Evolutionary conservation across 306 rosid genomes (phyloP), one percentile per base, ranked within the genome.

Genomic region (Vigna trinervia): DNA sequence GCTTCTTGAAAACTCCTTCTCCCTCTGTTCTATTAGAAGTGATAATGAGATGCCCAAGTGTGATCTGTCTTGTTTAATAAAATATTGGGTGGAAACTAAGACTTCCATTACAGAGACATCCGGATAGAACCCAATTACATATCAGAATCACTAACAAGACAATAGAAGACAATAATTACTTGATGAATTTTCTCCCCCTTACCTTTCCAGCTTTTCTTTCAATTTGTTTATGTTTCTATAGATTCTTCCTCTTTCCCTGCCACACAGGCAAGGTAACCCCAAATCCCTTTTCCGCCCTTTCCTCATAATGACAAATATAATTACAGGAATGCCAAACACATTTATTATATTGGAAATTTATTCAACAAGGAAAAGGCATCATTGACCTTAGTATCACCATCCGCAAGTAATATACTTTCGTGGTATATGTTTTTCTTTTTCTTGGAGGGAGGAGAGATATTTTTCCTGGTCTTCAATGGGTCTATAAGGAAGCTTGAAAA

Each of bases 121-220:
- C 57, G 66, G 15, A 41, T 76, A 53, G 41, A 65, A 30, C 47
- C 19, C 32, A 39, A 23, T 53, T 53, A 38, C 19, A 63, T 13
- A 4, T 63, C 48, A 63, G 69, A 7, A 64, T 64, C 26, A 38
- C 28, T 17, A 64, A 65, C 5, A 57, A 78, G 19, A 6, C 52
- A 30, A 28, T 43, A 30, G 28, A 57, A 78, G 19, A 6, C 52
- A 30, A 28, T 43, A 30, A 43, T 43, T n/a, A 46, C 60, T 9
- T 13, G 34, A 78, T 78, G 41, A 30, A 78, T 78, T 26, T 32
- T 69, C 22, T 48, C 28, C 38, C 11, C 15, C 56, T 8, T 34
- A 57, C 15, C 53, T 4, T 50, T 5, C 43, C 5, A 3, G 39
- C 5, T 26, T 59, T 28, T 57, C 75, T 48, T 19, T 56, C 69